Conservation (phyloP, 257 asterid species). For the Petrea volubilis region DNA sequence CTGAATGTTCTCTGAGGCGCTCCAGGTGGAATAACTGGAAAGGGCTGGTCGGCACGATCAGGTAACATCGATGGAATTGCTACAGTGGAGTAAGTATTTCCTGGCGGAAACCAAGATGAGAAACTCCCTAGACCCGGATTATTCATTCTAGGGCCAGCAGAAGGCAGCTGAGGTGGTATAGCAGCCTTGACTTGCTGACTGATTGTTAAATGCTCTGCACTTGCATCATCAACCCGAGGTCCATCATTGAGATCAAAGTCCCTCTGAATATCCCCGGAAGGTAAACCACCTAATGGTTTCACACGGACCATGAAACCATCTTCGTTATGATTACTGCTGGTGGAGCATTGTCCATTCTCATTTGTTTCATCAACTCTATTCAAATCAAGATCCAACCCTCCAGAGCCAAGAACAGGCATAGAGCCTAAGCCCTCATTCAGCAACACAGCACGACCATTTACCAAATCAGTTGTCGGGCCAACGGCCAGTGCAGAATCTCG, state of each 20-base stretch:
- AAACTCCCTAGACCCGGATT: constrained; percentile 46
- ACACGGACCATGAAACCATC: constrained; percentile 17
- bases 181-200: constrained; percentile 36
- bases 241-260: constrained; percentile 61
- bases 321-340: constrained; percentile 29
- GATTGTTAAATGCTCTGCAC: constrained; percentile 19
- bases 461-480: constrained; percentile 13
- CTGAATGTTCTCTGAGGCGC: constrained; percentile 64
- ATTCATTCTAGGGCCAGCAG: constrained; percentile 42
- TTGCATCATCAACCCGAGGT: constrained; percentile 45
- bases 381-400: constrained; percentile 58
- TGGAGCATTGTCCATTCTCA: constrained; percentile 39
- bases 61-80: constrained; percentile 54
- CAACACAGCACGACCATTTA: constrained; percentile 5
- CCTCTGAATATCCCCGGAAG: constrained; percentile 32
- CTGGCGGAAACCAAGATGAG: constrained; percentile 77
- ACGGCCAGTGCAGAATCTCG: constrained; percentile 29
- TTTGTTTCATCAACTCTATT: constrained; percentile 46
- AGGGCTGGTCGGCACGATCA: constrained; percentile 57
- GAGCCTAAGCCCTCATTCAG: constrained; percentile 16
- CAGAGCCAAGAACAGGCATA: constrained; percentile 28
- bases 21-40: constrained; percentile 52
- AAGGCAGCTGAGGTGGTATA: constrained; percentile 47
- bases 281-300: constrained; percentile 23
- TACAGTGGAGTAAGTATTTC: constrained; percentile 58